Evolutionary conservation across 257 asterid species (phyloP).

Genomic region (Solanum pinnatisectum): DNA sequence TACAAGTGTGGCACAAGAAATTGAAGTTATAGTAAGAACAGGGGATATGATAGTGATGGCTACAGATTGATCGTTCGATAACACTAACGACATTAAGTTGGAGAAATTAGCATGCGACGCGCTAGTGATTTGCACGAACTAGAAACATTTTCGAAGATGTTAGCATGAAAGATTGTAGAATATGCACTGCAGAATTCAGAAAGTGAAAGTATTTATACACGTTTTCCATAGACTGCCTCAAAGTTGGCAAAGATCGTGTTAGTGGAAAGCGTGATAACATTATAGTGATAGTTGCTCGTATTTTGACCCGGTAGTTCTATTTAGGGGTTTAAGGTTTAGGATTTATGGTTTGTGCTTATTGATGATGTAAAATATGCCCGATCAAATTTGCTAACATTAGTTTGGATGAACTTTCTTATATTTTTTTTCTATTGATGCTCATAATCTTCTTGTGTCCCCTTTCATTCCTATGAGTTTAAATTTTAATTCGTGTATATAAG

Average conservation of each 20-base stretch:
- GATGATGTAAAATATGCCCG: background rate
- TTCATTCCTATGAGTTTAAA: too few species aligned
- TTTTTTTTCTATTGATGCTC: too few species aligned
- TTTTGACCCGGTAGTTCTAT: too few species aligned
- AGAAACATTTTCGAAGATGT: too few species aligned
- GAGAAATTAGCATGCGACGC: background rate
- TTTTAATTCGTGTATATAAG: too few species aligned
- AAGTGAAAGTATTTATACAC: background rate
- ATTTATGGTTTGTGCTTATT: too few species aligned
- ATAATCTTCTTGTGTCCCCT: too few species aligned
- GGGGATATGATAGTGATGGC: too few species aligned
- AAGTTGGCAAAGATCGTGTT: background rate
- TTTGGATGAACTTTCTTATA: background rate
- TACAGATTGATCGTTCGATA: background rate
- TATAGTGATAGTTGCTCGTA: slow-evolving; percentile 10
- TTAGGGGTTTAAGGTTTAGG: too few species aligned
- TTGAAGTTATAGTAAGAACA: too few species aligned
- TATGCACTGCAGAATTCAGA: background rate
- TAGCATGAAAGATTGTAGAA: background rate
- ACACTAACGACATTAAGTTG: slow-evolving; percentile 5
- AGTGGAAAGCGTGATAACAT: slow-evolving; percentile 34
- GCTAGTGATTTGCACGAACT: background rate
- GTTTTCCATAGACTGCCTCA: slow-evolving; percentile 6
- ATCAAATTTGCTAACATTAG: background rate
- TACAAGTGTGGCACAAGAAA: too few species aligned